Base-by-base conservation (phyloP, 495 filamentous ascomycete species). In the Hypoxylon intermedium region DNA sequence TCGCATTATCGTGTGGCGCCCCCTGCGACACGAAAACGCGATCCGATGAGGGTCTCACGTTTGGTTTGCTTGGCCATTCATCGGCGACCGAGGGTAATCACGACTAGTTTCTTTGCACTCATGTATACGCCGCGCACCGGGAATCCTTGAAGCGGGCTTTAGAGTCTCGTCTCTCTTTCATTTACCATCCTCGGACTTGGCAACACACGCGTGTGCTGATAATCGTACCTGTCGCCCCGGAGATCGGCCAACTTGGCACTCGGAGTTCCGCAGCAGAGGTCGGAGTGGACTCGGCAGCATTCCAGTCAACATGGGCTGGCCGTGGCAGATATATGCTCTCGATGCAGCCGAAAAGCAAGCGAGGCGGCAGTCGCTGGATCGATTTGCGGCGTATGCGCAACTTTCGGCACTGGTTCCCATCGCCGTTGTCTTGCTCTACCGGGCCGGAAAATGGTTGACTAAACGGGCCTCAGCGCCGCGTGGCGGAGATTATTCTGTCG, bases 331-430 rank as follows among this genome's bases (percentile, higher is more conserved):
- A 67, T 48, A 85, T 34, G 72, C 79, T 41, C 75, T 88, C 16
- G 78, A 79, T 6, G 64, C 75, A 12, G 77, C 75, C 18, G 79
- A 89, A 53, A 79, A 78, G 55, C 70, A 80, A 11, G 75, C 73
- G 9, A 82, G 88, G 16, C 81, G 85, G 23, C 75, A 79, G 41
- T 69, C 83, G 9, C 79, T 90, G 13, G 82, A 87, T 67, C 72
- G 79, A 16, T 83, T 87, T 46, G 87, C 83, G 13, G 69, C 76
- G 44, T 82, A 82, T 48, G 87, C 87, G 31, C 86, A 89, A 67
- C 72, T 82, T 40, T 87, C 87, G 1, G 72, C 81, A 15, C 37
- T 89, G 33, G 34, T 83, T 0, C 83, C 80, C 2, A 74, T 87
- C 5, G 51, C 77, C 19, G 36, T 77, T 1, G 65, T 75, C 34